Percentiles rank a stretch among this genome's conserved stretches.
Evolutionary conservation across 1,139 yeast genomes (phyloP).

Genomic region (Fermentozyma sake): DNA sequence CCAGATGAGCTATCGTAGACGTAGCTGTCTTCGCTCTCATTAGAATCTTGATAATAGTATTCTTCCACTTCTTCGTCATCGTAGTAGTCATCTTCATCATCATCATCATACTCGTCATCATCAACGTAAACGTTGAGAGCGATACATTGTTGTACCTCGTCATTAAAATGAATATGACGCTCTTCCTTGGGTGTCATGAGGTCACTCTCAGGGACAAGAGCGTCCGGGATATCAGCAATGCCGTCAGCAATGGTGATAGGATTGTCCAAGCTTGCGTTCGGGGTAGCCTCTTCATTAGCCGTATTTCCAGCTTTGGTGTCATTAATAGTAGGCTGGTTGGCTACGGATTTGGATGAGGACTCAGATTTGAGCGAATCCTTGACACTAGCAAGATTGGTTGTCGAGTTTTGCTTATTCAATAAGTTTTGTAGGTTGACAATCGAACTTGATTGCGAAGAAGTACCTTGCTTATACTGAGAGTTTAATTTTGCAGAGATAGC

Average conservation of each 20-base stretch:
- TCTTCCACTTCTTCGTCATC: slow-evolving; percentile 5
- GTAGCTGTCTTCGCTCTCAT: slow-evolving; percentile 4
- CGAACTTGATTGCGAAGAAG: slow-evolving; percentile 12
- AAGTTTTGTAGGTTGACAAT: slow-evolving; percentile 13
- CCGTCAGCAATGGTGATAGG: too few relatives aligned
- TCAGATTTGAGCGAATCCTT: slow-evolving; percentile 2
- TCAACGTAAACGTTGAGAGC: slow-evolving; percentile 50
- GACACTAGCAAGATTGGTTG: slow-evolving; percentile 1
- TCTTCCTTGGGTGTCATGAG: slow-evolving; percentile 17
- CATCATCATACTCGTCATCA: slow-evolving; percentile 23
- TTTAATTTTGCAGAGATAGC: slow-evolving; percentile 57
- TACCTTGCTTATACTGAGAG: slow-evolving; percentile 42
- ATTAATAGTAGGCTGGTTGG: too few relatives aligned
- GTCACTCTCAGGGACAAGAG: neutral
- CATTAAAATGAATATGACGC: slow-evolving; percentile 85
- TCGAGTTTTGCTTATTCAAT: slow-evolving; percentile 2
- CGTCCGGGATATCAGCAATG: neutral
- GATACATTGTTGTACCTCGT: slow-evolving; percentile 88
- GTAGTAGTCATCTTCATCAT: slow-evolving; percentile 16
- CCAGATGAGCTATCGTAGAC: too few relatives aligned
- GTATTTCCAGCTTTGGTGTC: too few relatives aligned
- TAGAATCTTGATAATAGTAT: slow-evolving; percentile 1
- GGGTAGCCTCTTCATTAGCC: too few relatives aligned
- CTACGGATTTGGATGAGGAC: too few relatives aligned
- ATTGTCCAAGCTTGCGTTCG: too few relatives aligned